A percentile compares a stretch with the other conserved stretches of the same genome.
Evolutionary conservation across 805 yeast species (phyloP).

Genomic region (Candida railenensis): DNA sequence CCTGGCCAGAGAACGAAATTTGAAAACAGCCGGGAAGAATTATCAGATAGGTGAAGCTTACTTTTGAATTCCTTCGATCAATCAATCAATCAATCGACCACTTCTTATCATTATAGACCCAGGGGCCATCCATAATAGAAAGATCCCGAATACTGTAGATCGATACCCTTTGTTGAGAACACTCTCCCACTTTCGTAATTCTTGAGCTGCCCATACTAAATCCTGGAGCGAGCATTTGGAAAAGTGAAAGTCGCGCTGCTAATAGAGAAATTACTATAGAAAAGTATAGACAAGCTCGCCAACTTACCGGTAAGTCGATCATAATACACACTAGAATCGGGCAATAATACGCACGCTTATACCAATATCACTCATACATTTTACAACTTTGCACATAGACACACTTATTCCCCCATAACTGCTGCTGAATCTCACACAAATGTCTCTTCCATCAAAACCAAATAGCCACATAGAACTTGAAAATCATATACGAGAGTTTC

Average conservation of each 20-base stretch:
- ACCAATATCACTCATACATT: too few relatives aligned
- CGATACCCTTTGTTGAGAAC: neutral
- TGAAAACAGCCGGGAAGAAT: too few relatives aligned
- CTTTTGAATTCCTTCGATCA: neutral
- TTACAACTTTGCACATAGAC: neutral
- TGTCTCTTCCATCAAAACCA: conserved; percentile 6
- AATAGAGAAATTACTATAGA: too few relatives aligned
- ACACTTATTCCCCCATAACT: neutral
- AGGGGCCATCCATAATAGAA: neutral
- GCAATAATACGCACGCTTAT: too few relatives aligned
- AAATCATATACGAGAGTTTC: conserved; percentile 67
- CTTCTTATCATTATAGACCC: neutral
- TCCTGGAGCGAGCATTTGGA: too few relatives aligned
- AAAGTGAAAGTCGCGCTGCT: neutral
- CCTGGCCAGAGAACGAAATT: too few relatives aligned
- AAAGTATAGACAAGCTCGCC: too few relatives aligned
- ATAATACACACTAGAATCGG: too few relatives aligned
- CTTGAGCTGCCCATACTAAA: too few relatives aligned
- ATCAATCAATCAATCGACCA: neutral
- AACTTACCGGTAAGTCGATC: too few relatives aligned
- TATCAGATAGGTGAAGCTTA: neutral
- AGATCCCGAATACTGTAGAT: neutral
- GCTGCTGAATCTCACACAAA: neutral
- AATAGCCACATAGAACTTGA: conserved; percentile 35
- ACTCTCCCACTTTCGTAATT: neutral